Percentiles rank a stretch among this genome's conserved stretches.
These are phyloP conservation scores for Bretziella fagacearum DNA, from an alignment of 2,329 filamentous ascomycete species.

Conservation along the genomic window DNA sequence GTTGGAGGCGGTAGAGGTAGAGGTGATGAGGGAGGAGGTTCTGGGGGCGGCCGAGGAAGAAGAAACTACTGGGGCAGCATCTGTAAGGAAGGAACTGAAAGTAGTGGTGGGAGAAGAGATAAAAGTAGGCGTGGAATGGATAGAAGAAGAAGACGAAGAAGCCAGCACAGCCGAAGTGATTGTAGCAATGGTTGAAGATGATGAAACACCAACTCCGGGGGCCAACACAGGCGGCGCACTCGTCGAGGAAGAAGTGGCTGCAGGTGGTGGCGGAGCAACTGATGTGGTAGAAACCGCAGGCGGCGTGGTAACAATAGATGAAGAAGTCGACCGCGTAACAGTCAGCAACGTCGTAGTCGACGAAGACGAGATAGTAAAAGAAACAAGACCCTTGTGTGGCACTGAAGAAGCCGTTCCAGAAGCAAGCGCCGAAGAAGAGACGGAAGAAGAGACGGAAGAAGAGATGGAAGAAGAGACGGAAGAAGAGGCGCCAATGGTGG, in stretches of 20 bases:
- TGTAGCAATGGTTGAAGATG: neutral
- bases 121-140: neutral
- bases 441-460: neutral
- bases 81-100: neutral
- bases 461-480: neutral
- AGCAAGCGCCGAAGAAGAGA: too few species aligned
- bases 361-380: neutral
- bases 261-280: neutral
- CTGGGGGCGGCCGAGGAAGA: neutral
- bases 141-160: neutral
- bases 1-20: neutral
- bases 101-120: neutral
- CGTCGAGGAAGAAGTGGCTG: neutral
- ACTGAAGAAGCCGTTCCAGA: neutral
- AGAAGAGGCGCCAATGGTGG: neutral
- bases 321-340: slow-evolving; percentile 2
- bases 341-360: neutral
- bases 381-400: neutral
- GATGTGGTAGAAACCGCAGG: neutral
- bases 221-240: neutral
- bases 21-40: neutral
- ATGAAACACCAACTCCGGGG: neutral
- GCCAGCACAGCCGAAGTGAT: neutral
- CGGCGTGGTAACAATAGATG: neutral
- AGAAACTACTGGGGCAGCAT: neutral